These are phyloP conservation scores for Huntiella omanensis DNA, from an alignment of 2,329 filamentous ascomycete species.

Conservation along the genomic window DNA sequence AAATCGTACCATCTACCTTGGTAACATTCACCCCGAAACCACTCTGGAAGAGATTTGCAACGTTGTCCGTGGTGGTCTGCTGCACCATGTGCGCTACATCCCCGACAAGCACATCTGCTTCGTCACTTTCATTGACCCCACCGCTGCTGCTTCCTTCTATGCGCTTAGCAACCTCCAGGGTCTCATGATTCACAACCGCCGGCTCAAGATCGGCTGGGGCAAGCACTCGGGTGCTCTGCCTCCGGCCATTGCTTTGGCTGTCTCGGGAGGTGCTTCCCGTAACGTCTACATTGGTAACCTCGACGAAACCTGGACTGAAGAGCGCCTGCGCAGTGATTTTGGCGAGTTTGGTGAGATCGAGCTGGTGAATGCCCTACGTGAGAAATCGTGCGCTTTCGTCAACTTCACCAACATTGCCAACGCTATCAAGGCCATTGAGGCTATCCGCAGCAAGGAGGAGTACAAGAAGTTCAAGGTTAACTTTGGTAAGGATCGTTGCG, in stretches of 20 bases:
- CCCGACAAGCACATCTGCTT: constrained; percentile 99
- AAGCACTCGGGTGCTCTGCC: constrained; percentile 96
- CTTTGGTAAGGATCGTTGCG: constrained; percentile 96
- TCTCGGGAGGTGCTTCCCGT: constrained; percentile 89
- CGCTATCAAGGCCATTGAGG: constrained; percentile 97
- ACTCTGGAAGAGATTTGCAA: constrained; percentile 99
- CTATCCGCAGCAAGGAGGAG: constrained; percentile 81
- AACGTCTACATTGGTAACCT: constrained; percentile 98
- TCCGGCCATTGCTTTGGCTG: constrained; percentile 84
- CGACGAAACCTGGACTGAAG: constrained; percentile 93
- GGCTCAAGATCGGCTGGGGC: constrained; percentile 97
- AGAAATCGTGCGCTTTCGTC: constrained; percentile 98
- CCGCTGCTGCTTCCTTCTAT: constrained; percentile 93
- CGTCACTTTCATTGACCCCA: constrained; percentile 97
- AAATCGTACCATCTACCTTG: constrained; percentile 92
- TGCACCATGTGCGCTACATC: constrained; percentile 98
- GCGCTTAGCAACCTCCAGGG: constrained; percentile 93
- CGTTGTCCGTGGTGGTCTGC: constrained; percentile 80
- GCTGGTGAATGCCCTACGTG: constrained; percentile 83
- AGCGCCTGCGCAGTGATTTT: constrained; percentile 88
- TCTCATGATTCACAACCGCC: constrained; percentile 96
- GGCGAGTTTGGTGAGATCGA: constrained; percentile 96
- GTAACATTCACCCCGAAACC: constrained; percentile 97
- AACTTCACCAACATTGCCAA: constrained; percentile 99
- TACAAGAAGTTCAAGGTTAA: constrained; percentile 99